Percentiles rank a stretch among this genome's conserved stretches.
Conservation (phyloP, 192 early-diverging fungal species). For the Podochytrium sp. region DNA sequence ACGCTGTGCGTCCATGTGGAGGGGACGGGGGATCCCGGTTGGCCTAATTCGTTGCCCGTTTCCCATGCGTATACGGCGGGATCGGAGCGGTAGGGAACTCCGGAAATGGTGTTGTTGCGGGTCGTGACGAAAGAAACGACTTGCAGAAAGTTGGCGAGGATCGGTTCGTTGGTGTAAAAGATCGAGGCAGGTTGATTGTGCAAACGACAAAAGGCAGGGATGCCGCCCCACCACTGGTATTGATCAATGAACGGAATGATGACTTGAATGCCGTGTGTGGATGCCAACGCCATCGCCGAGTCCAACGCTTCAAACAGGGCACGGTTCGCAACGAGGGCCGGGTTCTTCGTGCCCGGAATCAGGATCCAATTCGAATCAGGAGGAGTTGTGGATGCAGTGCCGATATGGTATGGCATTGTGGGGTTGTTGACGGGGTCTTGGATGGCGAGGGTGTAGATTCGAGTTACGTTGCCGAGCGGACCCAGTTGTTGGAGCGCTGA, state of each 20-base stretch:
- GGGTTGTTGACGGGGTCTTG: neutral
- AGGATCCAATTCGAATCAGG: neutral
- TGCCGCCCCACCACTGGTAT: constrained; percentile 30
- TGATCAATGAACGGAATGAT: constrained; percentile 55
- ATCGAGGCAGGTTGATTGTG: neutral
- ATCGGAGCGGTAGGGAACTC: constrained; percentile 46
- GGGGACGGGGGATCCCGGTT: constrained; percentile 27
- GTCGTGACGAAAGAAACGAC: constrained; percentile 38
- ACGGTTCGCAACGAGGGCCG: constrained; percentile 33
- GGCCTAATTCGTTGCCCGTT: constrained; percentile 54
- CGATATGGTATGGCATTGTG: neutral
- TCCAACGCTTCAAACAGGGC: constrained; percentile 44
- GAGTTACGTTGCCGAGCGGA: neutral
- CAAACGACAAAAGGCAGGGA: constrained; percentile 12
- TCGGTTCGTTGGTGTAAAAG: constrained; percentile 39
- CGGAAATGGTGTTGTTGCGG: constrained; percentile 50
- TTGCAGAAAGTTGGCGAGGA: constrained; percentile 34
- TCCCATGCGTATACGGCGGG: constrained; percentile 49
- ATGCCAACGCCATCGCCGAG: constrained; percentile 37
- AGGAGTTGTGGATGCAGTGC: neutral
- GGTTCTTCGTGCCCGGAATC: constrained; percentile 10
- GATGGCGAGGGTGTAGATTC: constrained; percentile 19
- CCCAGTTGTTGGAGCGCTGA: constrained; percentile 20
- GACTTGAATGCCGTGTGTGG: constrained; percentile 31
- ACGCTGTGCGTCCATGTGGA: constrained; percentile 46